Base-by-base conservation (phyloP, 805 yeast genomes). In the Pichia pseudocactophila region DNA sequence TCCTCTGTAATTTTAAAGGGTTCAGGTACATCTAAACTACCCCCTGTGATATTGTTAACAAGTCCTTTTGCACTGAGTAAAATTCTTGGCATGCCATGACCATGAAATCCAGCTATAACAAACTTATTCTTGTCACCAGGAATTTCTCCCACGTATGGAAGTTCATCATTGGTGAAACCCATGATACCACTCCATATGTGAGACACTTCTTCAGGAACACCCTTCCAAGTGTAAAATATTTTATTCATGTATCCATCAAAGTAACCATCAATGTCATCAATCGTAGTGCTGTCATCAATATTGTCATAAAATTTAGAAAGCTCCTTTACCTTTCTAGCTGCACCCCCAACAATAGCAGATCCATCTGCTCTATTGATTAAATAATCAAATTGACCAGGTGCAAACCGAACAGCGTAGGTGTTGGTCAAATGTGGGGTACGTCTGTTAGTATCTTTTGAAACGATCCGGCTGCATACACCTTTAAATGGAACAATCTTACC, bases 71-170 rank as follows among this genome's bases (percentile, higher is more conserved):
- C 72, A 34, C 61, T 49, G 7, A 66, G 40, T 42, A 64, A 63
- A 9, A 69, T 66, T 33, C 74, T 56, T 28, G 76, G 74, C 74
- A 71, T 70, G 18, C 76, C 76, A 52, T 71, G 76, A 2, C 75
- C 76, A 34, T 67, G 65, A 53, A 68, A 71, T 0, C 76, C 76
- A 4, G 74, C 74, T 46, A 62, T 55, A n/a, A 66, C 55, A 44
- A 52, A 70, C n/a, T 61, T 56, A 42, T 60, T 55, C 30, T 52
- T 49, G 27, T 58, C 57, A 2, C 47, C 51, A 2, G 56, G 50
- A 6, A 68, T 40, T 41, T 64, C 68, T 18, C 76, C 76, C 16
- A 70, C 70, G 39, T 63, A 61, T 3, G 76, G 76, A 20, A 62
- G 42, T 4, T 44, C 49, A 46, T 69, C 73, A 25, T 59, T 58